Base-by-base conservation (phyloP, 2,329 filamentous ascomycete genomes). In the Aschersonia sp. region DNA sequence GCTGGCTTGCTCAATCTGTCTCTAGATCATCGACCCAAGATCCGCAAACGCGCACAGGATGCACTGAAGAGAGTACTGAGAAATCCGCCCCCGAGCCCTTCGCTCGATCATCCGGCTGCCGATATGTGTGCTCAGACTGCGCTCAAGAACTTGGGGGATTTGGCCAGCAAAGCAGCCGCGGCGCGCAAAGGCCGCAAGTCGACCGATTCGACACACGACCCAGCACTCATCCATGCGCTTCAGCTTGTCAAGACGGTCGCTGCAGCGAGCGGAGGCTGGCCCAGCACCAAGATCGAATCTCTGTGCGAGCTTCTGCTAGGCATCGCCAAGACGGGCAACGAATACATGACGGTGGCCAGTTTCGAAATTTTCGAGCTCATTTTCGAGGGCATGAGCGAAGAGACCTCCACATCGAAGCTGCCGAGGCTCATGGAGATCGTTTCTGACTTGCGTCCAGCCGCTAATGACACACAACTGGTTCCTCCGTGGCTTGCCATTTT, bases 281-380 rank as follows among this genome's bases (percentile, higher is more conserved):
- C 92, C 1, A 95, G 85, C 69, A 87, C 85, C 69, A 95, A 94
- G 68, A 94, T 96, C 47, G 92, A 98, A 66, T 73, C 83, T 2
- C 70, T 98, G 35, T 96, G 89, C 63, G 89, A 97, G 64, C 69
- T 95, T 47, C 69, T 98, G 49, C 78, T 98, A 55, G 81, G 81
- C 55, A 94, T 97, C 52, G 90, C 90, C 32, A 83, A 83, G 59
- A 89, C 85, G 7, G 92, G 81, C 63, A 96, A 94, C 62, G 89
- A 97, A 62, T 94, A 90, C 63, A 82, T 98, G 71, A 94, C 89
- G 33, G 94, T 97, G 83, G 84, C 87, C 9, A 85, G 89, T 0
- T 96, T 98, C 57, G 90, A 96, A 54, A 90, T 97, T 4, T 98
- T 98, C 58, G 92, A 98, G 63, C 84, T 94, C 63, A 94, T 97